Percentiles rank a stretch among this genome's conserved stretches.
Evolutionary conservation across 2,329 filamentous ascomycete genomes (phyloP).

Genomic region (Fusarium pseudoanthophilum): DNA sequence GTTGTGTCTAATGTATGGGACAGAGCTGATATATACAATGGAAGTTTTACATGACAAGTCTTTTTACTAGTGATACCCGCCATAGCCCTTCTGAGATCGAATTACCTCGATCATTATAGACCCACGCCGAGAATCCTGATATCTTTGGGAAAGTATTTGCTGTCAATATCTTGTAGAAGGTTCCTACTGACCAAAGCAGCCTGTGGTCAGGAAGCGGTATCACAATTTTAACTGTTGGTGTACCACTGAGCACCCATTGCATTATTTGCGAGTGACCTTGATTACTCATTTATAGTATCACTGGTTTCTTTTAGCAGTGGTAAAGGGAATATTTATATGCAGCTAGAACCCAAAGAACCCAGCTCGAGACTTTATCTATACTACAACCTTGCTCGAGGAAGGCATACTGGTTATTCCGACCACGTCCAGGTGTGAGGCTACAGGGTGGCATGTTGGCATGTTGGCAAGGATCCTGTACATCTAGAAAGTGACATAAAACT

Average conservation of each 20-base stretch:
- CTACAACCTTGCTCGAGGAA: not conserved
- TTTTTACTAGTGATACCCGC: conserved; percentile 32
- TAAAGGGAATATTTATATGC: not conserved
- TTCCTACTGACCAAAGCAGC: not conserved
- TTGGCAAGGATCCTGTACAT: not conserved
- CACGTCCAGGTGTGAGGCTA: not conserved
- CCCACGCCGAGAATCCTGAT: not conserved
- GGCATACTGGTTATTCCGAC: not conserved
- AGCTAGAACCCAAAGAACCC: not conserved
- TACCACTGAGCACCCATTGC: not conserved
- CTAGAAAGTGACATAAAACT: not conserved
- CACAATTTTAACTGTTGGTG: not conserved
- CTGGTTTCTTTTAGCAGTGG: not conserved
- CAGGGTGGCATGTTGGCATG: not conserved
- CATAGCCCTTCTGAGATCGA: not conserved
- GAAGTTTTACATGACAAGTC: conserved; percentile 1
- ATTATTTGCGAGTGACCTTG: not conserved
- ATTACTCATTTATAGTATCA: not conserved
- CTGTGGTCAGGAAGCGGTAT: not conserved
- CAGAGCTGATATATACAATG: not conserved
- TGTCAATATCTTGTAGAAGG: not conserved
- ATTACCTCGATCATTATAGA: not conserved
- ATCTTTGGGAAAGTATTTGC: not conserved
- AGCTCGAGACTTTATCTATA: not conserved
- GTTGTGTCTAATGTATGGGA: not conserved